Percentiles rank a stretch among this genome's conserved stretches.
Conservation (phyloP, 768 basidiomycete genomes). For the Tylopilus intermedius region DNA sequence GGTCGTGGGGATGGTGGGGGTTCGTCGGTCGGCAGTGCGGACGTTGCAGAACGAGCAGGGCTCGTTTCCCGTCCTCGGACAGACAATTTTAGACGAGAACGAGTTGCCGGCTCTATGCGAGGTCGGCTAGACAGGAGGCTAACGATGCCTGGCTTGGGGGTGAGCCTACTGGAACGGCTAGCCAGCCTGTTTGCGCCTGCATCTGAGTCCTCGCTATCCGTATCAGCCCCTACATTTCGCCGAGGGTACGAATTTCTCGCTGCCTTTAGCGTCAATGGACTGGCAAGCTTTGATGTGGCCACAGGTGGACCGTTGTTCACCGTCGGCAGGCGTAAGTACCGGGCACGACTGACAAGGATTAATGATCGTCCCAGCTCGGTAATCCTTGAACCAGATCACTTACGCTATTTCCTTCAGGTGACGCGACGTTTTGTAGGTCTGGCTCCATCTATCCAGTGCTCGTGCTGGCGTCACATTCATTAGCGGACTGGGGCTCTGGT, state of each 20-base stretch:
- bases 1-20: conserved; percentile 29
- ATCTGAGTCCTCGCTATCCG: conserved; percentile 31
- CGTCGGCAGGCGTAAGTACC: conserved; percentile 72
- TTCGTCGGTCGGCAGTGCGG: conserved; percentile 19
- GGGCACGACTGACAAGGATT: conserved; percentile 56
- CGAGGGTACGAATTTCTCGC: conserved; percentile 31
- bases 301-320: conserved; percentile 37
- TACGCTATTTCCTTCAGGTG: conserved; percentile 81
- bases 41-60: conserved; percentile 29
- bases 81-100: conserved; percentile 25
- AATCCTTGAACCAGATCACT: conserved; percentile 33
- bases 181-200: conserved; percentile 23
- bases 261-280: conserved; percentile 23
- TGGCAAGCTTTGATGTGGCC: conserved; percentile 27
- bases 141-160: conserved; percentile 32
- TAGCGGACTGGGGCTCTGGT: conserved; percentile 5
- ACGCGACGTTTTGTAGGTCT: conserved; percentile 61
- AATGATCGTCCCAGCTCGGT: conserved; percentile 22
- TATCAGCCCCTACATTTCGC: conserved; percentile 22
- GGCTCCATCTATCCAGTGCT: conserved; percentile 63
- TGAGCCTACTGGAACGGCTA: conserved; percentile 24
- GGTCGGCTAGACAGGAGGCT: conserved; percentile 36
- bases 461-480: conserved; percentile 33
- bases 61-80: conserved; percentile 29
- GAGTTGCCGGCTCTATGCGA: conserved; percentile 23